Evolutionary conservation across 2,329 filamentous ascomycete genomes (phyloP).

Genomic region (Aureobasidium leucospermi): DNA sequence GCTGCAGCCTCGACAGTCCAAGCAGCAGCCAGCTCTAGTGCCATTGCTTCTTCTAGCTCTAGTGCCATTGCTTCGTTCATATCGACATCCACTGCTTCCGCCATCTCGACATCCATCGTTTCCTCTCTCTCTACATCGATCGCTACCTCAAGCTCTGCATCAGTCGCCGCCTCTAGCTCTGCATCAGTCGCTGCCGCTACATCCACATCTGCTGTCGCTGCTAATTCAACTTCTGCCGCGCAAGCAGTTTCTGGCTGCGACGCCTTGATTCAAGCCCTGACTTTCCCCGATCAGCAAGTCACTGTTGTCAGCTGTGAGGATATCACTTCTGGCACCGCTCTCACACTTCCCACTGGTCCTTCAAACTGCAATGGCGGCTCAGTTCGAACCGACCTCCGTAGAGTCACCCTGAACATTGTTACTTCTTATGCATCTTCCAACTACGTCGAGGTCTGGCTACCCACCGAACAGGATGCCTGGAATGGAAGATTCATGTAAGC

Average conservation of each 20-base stretch:
- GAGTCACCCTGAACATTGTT: not conserved
- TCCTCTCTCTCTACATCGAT: no score
- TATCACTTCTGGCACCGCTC: not conserved
- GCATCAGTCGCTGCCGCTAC: not conserved
- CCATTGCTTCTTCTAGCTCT: not conserved
- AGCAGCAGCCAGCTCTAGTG: not conserved
- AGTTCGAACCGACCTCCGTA: not conserved
- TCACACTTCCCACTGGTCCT: not conserved
- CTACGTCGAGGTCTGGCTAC: conserved; percentile 38
- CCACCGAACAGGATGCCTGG: conserved; percentile 20
- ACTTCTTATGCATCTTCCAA: not conserved
- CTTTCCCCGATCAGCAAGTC: not conserved
- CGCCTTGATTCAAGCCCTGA: not conserved
- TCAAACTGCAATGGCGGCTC: not conserved
- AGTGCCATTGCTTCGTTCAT: no score
- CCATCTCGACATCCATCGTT: no score
- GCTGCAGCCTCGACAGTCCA: not conserved
- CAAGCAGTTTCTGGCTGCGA: not conserved
- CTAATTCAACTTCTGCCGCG: not conserved
- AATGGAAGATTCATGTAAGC: conserved; percentile 11
- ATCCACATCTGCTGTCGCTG: not conserved
- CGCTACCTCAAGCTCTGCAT: no score
- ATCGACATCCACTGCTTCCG: no score
- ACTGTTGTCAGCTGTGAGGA: not conserved
- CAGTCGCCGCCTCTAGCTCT: not conserved